Percentiles rank a stretch among this genome's conserved stretches.
Evolutionary conservation across 352 stramenopile genomes (phyloP).

Genomic region (Phytopythium montanum): DNA sequence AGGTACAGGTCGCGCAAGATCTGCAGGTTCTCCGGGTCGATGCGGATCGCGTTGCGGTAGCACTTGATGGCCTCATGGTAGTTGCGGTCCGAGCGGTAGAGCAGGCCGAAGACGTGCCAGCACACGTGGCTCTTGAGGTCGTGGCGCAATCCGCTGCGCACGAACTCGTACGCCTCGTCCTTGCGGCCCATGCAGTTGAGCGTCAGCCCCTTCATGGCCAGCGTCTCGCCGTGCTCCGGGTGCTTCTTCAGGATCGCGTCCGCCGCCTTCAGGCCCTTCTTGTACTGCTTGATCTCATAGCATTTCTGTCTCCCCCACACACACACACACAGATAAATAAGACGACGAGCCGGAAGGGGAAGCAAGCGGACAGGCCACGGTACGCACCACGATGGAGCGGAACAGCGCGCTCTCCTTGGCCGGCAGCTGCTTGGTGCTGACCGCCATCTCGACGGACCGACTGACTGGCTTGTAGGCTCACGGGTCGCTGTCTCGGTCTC

Average conservation of each 20-base stretch:
- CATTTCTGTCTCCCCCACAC: conserved; percentile 78
- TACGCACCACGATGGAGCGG: conserved; percentile 91
- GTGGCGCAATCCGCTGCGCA: conserved; percentile 92
- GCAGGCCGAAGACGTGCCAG: conserved; percentile 98
- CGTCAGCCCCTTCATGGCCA: conserved; percentile 98
- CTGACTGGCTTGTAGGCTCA: background rate
- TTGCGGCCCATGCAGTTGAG: conserved; percentile 94
- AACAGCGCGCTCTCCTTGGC: conserved; percentile 96
- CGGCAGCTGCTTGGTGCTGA: conserved; percentile 67
- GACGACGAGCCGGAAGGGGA: background rate
- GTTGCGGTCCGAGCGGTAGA: conserved; percentile 96
- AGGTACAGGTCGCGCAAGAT: conserved; percentile 96
- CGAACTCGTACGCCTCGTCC: conserved; percentile 95
- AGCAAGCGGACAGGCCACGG: background rate
- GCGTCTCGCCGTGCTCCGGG: conserved; percentile 95
- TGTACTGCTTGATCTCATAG: conserved; percentile 99
- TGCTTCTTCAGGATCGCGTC: conserved; percentile 96
- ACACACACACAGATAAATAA: background rate
- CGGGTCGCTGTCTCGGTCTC: background rate
- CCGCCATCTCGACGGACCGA: conserved; percentile 24
- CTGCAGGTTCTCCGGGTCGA: conserved; percentile 96
- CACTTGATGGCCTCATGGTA: conserved; percentile 98
- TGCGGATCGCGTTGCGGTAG: conserved; percentile 96
- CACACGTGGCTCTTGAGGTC: conserved; percentile 96
- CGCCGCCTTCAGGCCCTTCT: conserved; percentile 96